phyloP scores from a whole-genome alignment of 2,329 filamentous ascomycete species.

The Stagonosporopsis vannaccii region DNA sequence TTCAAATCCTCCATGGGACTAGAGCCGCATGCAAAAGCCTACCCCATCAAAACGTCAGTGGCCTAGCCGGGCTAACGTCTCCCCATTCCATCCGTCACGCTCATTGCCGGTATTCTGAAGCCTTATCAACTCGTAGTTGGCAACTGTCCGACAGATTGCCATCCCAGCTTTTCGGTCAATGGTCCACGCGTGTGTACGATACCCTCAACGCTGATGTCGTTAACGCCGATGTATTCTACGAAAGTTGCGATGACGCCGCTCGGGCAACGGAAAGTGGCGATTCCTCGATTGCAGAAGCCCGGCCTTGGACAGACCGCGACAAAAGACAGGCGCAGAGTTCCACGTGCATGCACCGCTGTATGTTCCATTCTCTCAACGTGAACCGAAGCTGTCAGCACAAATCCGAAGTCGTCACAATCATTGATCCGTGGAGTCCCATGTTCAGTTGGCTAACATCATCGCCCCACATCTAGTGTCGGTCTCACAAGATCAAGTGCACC shows the following conservation, averaged over 20 bases:
- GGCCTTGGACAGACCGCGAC: conserved; percentile 16
- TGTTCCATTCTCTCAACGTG: conserved; percentile 12
- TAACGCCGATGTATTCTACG: conserved; percentile 12
- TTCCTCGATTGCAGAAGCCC: conserved; percentile 39
- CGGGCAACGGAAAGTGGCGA: conserved; percentile 38
- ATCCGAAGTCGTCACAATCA: neutral
- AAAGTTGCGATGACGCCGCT: conserved; percentile 18
- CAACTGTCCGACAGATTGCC: neutral
- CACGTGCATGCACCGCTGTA: conserved; percentile 41
- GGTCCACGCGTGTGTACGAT: conserved; percentile 12
- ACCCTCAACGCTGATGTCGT: conserved; percentile 9
- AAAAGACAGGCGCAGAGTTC: conserved; percentile 36
- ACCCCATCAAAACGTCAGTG: conserved; percentile 7
- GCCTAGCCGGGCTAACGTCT: conserved; percentile 3
- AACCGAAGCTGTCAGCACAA: neutral
- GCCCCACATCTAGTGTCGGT: conserved; percentile 40
- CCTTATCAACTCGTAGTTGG: neutral
- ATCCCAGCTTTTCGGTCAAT: conserved; percentile 5
- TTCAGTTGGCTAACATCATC: neutral
- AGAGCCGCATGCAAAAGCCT: conserved; percentile 19
- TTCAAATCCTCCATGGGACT: conserved; percentile 15
- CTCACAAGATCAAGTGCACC: conserved; percentile 52
- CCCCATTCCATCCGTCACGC: conserved; percentile 8
- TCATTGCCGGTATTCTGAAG: neutral
- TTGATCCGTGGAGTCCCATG: too few species aligned